Evolutionary conservation across 805 yeast species (phyloP), one percentile per base, ranked within the genome.

Genomic region (Cyberlindnera euphorbiae): DNA sequence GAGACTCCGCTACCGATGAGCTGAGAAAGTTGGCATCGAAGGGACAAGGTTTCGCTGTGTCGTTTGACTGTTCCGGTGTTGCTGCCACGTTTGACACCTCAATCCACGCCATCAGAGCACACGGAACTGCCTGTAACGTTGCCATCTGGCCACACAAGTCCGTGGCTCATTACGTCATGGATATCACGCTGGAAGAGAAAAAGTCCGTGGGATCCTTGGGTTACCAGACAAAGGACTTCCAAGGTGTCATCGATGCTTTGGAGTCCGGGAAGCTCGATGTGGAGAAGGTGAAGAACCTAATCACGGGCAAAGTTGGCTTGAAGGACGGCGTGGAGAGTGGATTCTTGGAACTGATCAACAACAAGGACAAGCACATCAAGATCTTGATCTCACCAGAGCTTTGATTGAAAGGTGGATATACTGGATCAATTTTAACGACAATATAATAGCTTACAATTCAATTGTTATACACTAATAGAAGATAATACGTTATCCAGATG

Each of bases 61-160:
- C 77, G 0, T 73, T 63, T 52, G 80, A 74, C 52, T 72, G 78
- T 50, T 70, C 76, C 2, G 79, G 79, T 29, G 62, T 69, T 13
- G 68, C 68, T 18, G 58, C 56, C 3, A 69, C 75, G n/a, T 69
- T 65, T 44, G 56, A 63, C 16, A 63, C 71, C 6, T 58, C 66
- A 6, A 51, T 69, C 30, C 57, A 60, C 15, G 59, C 70, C 10
- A 44, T 69, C 10, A 59, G 65, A 38, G 63, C 67, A 1, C 59
- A 64, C 31, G 75, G 75, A 32, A 56, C 56, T 25, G 69, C 73
- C 9, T 63, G 69, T 31, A 69, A 69, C 44, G 68, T 69, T 38
- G 75, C 75, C 8, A 66, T 69, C 26, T 69, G 75, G 74, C 69
- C 71, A n/a, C 64, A 64, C 37, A 63, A 64, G 32, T 59, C 65